A percentile compares a stretch with the other conserved stretches of the same genome.
phyloP scores from a whole-genome alignment of 2,329 filamentous ascomycete species.

The Chaetothyriales sp. region DNA sequence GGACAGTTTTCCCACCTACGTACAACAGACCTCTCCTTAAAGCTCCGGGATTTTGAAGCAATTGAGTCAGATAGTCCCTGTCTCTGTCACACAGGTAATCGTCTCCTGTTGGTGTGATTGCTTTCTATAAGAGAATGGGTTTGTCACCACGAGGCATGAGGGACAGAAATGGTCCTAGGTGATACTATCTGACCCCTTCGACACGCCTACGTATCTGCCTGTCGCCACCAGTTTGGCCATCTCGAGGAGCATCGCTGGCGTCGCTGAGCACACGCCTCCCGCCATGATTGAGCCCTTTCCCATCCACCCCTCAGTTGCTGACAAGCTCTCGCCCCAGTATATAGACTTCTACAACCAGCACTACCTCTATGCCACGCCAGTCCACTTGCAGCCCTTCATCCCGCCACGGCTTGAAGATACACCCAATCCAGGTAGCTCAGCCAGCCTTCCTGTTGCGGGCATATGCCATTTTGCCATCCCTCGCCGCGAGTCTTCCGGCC shows the following conservation, averaged over 20 bases:
- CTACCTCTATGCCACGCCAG: slow-evolving; percentile 39
- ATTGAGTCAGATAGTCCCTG: not conserved
- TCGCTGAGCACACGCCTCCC: not conserved
- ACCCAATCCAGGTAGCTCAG: slow-evolving; percentile 41
- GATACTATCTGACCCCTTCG: not conserved
- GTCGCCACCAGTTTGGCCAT: too few relatives aligned
- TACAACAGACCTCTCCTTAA: not conserved
- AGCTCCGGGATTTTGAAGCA: not conserved
- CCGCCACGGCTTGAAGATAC: slow-evolving; percentile 39
- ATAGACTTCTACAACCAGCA: slow-evolving; percentile 40
- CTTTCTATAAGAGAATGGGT: not conserved
- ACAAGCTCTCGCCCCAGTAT: slow-evolving; percentile 38
- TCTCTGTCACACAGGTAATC: not conserved
- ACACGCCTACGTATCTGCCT: not conserved
- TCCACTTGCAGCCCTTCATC: slow-evolving; percentile 41
- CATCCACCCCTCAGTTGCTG: slow-evolving; percentile 34
- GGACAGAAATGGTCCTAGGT: not conserved
- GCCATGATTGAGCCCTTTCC: slow-evolving; percentile 27
- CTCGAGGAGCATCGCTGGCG: not conserved
- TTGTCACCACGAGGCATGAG: not conserved
- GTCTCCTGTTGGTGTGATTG: not conserved
- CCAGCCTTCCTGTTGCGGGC: slow-evolving; percentile 35
- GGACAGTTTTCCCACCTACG: not conserved
- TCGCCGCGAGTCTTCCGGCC: slow-evolving; percentile 35
- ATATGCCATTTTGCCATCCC: slow-evolving; percentile 32